Conservation (phyloP, 2,329 filamentous ascomycete genomes). For the Fusarium succisae region DNA sequence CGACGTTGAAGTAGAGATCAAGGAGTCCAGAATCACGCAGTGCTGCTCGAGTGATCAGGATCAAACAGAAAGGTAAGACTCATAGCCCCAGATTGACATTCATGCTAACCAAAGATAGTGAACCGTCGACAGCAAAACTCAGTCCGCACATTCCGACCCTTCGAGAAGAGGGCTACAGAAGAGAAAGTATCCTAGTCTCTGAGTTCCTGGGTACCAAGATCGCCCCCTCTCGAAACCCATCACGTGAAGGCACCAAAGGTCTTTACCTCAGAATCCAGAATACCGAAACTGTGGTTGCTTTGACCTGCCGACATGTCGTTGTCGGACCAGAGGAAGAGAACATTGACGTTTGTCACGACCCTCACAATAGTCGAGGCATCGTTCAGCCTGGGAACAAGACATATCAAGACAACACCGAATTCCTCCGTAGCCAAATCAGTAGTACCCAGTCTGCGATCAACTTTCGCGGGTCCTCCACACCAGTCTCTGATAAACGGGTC, state of each 20-base stretch:
- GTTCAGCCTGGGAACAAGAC: not conserved
- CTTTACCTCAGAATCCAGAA: not conserved
- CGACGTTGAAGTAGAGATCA: not conserved
- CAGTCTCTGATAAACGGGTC: accelerated
- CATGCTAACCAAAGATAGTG: not conserved
- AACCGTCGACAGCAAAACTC: not conserved
- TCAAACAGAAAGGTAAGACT: not conserved
- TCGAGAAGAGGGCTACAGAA: not conserved
- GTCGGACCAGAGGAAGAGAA: not conserved
- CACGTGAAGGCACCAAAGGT: not conserved
- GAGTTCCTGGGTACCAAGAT: not conserved
- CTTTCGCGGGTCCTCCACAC: accelerated
- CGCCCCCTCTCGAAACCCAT: accelerated
- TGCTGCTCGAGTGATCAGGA: not conserved
- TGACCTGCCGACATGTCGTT: not conserved
- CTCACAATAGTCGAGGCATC: accelerated
- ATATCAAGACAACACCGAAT: accelerated
- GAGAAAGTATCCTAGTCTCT: not conserved
- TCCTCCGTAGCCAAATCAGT: accelerated
- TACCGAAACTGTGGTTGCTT: not conserved
- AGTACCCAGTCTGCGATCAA: accelerated
- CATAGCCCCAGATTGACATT: accelerated
- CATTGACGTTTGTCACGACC: too few relatives aligned
- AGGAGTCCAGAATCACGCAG: not conserved
- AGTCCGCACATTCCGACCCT: not conserved